phyloP scores from a whole-genome alignment of 164 flowering plant species.

The Annona squamosa region DNA sequence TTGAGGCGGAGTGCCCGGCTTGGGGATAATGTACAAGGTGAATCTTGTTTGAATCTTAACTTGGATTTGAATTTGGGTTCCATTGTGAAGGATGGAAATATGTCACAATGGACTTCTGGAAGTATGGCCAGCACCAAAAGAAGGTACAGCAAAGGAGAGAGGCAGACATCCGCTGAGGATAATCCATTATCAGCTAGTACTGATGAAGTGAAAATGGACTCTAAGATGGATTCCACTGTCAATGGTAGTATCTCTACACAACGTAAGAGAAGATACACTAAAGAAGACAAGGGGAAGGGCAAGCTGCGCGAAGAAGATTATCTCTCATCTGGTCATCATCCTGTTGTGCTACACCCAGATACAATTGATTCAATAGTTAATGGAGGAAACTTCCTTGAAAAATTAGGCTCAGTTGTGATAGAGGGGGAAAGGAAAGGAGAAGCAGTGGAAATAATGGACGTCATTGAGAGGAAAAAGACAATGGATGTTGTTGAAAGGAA shows the following conservation, averaged over 20 bases:
- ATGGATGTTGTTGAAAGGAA: not conserved
- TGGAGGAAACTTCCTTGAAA: not conserved
- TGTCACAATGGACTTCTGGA: slow-evolving; percentile 1
- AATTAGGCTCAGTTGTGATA: not conserved
- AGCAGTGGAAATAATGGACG: not conserved
- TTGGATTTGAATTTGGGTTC: slow-evolving; percentile 2
- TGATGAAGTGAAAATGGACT: slow-evolving; percentile 1
- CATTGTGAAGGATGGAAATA: not conserved
- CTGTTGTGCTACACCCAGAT: slow-evolving; percentile 1
- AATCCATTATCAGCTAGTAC: slow-evolving; percentile 6
- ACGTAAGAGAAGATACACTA: slow-evolving; percentile 17
- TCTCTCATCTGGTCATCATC: slow-evolving; percentile 7
- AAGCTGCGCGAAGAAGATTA: slow-evolving; percentile 12
- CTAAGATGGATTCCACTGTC: slow-evolving; percentile 1
- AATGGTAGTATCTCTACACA: slow-evolving; percentile 6
- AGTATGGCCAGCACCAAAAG: not conserved
- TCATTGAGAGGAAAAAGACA: not conserved
- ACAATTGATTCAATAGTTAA: slow-evolving; percentile 3
- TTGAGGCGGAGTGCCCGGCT: slow-evolving; percentile 5
- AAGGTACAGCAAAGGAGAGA: slow-evolving; percentile 26
- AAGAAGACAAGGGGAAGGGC: slow-evolving; percentile 34
- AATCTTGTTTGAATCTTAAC: not conserved
- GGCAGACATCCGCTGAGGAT: slow-evolving; percentile 25
- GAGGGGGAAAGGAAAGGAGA: not conserved
- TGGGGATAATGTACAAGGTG: not conserved